phyloP scores from a whole-genome alignment of 2,329 filamentous ascomycete genomes.

The Sclerotinia glacialis region DNA sequence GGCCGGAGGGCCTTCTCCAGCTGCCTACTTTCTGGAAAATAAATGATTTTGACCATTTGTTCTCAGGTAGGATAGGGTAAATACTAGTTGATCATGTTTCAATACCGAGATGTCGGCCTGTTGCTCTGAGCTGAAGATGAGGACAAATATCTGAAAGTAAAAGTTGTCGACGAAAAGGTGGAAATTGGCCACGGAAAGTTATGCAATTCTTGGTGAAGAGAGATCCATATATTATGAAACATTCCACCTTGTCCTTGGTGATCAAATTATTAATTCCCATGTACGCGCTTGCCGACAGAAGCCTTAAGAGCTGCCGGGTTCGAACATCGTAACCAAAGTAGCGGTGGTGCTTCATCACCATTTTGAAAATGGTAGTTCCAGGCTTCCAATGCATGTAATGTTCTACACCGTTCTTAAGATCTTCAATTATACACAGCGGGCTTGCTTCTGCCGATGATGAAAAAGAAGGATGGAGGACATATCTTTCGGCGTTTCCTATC shows the following conservation, averaged over 20 bases:
- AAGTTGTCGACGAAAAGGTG: background rate
- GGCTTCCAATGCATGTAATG: background rate
- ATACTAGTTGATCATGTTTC: background rate
- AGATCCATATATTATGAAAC: background rate
- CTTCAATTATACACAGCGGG: background rate
- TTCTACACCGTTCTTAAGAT: fast-evolving
- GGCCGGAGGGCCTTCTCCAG: background rate
- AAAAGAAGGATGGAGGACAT: background rate
- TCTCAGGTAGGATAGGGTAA: background rate
- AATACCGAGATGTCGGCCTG: no score
- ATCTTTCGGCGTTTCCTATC: background rate
- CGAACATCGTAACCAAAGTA: background rate
- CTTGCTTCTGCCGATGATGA: background rate
- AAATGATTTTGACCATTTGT: background rate
- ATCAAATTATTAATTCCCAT: background rate
- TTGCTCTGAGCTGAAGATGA: background rate
- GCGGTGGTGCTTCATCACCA: background rate
- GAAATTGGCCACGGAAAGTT: background rate
- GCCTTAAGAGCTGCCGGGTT: background rate
- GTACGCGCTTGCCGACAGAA: background rate
- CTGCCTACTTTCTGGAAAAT: background rate
- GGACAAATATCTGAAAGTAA: background rate
- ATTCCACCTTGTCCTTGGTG: background rate
- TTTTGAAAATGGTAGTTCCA: background rate
- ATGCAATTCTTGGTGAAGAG: background rate